Percentiles rank a stretch among this genome's conserved stretches.
Evolutionary conservation across 176 grass and related monocot species (phyloP).

Genomic region (Elymus sibiricus): DNA sequence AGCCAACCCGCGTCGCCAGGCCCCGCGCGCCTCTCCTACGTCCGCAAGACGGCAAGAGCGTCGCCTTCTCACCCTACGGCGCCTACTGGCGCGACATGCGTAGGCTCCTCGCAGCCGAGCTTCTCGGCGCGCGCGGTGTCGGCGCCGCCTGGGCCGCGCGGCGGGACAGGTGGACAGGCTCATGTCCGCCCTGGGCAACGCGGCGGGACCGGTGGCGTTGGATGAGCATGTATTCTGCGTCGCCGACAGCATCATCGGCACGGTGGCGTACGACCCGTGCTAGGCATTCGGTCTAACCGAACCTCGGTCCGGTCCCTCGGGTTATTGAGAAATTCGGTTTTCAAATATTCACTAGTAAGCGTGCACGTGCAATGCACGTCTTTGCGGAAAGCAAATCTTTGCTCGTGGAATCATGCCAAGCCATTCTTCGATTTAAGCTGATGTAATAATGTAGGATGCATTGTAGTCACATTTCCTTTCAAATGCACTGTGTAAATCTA

Average conservation of each 20-base stretch:
- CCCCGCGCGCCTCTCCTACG: conserved; percentile 8
- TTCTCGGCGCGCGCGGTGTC: conserved; percentile 45
- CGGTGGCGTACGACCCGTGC: conserved; percentile 24
- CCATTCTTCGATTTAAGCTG: too few species aligned
- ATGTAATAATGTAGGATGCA: too few species aligned
- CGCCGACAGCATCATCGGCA: conserved; percentile 26
- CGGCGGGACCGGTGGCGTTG: not conserved
- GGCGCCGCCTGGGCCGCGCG: not conserved
- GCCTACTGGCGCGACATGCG: conserved; percentile 46
- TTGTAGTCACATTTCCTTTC: too few species aligned
- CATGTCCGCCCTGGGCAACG: not conserved
- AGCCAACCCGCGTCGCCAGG: conserved; percentile 24
- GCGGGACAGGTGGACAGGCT: conserved; percentile 21
- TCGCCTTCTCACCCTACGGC: conserved; percentile 43
- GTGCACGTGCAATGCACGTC: too few species aligned
- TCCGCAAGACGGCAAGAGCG: not conserved
- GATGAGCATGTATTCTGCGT: conserved; percentile 24
- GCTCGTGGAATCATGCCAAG: too few species aligned
- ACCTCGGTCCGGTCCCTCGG: too few species aligned
- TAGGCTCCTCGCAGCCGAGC: conserved; percentile 39
- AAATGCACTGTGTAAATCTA: too few species aligned
- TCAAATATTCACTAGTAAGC: too few species aligned
- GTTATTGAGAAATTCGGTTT: too few species aligned
- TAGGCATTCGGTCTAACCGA: too few species aligned
- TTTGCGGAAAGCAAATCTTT: too few species aligned